phyloP scores from a whole-genome alignment of 2,329 filamentous ascomycete species.

The Juglanconis juglandina region DNA sequence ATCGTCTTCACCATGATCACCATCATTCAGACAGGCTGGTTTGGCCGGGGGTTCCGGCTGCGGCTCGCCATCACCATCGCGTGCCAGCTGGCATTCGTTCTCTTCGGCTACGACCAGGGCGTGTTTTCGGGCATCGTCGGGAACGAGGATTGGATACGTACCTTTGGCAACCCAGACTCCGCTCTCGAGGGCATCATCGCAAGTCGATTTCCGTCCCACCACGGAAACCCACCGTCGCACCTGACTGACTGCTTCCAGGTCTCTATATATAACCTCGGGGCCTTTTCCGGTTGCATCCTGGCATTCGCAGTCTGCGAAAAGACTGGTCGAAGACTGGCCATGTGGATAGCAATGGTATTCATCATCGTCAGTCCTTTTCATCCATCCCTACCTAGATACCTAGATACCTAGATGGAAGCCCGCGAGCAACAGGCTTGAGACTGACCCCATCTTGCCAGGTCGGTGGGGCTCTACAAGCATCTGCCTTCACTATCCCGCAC shows the following conservation, averaged over 20 bases:
- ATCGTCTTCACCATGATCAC: not conserved
- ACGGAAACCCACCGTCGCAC: not conserved
- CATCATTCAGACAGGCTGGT: conserved; percentile 16
- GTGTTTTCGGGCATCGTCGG: conserved; percentile 46
- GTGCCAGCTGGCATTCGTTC: conserved; percentile 35
- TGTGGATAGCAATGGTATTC: conserved; percentile 26
- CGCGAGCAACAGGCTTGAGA: not conserved
- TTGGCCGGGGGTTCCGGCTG: conserved; percentile 18
- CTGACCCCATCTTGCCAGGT: conserved; percentile 6
- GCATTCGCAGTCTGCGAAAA: conserved; percentile 22
- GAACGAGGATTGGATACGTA: conserved; percentile 39
- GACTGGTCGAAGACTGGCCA: conserved; percentile 21
- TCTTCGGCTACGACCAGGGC: conserved; percentile 46
- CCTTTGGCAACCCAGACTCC: conserved; percentile 35
- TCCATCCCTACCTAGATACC: not conserved
- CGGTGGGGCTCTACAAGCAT: conserved; percentile 26
- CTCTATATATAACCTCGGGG: conserved; percentile 29
- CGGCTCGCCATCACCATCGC: conserved; percentile 20
- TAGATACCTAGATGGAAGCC: not conserved
- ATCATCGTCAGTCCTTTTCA: conserved; percentile 19
- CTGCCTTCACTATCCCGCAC: conserved; percentile 34
- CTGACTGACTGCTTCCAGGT: not conserved
- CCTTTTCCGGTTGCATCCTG: conserved; percentile 32
- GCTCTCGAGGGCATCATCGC: conserved; percentile 39
- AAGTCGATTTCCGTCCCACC: conserved; percentile 10